Base-by-base conservation (phyloP, 371 early-diverging fungal genomes). In the Fennellomyces sp. region DNA sequence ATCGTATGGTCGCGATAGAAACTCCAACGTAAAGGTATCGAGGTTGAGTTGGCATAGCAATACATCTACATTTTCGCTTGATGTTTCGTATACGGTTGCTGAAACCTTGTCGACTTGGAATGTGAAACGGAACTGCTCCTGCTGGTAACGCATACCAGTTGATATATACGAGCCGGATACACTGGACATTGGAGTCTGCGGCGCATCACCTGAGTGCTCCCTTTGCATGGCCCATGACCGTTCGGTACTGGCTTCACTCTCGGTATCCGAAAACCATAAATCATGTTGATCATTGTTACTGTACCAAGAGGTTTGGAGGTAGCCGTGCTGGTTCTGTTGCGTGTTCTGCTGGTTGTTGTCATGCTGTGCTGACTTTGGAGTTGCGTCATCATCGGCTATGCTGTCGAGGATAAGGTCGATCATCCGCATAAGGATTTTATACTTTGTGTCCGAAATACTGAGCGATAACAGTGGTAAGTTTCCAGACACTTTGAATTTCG, bases 391-490 rank as follows among this genome's bases (percentile, higher is more conserved):
- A 12, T 70, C 70, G 5, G 73, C 50, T 35, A 62, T 66, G 58
- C 73, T 69, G 17, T 83, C 82, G 7, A 85, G 70, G 17, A 75
- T 51, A 8, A 85, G 68, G 56, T 94, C 92, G 26, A 93, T 70
- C 38, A 91, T 83, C 7, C 66, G 72, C 94, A 93, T 94, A 35
- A 93, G 65, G 4, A 83, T 81, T 61, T 86, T 88, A 84, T 94
- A 94, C 68, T 94, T 94, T 52, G 80, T 78, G 58, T 94, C 91
- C 0, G 94, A 93, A 23, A 95, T 68, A 61, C 87, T 91, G 47
- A 94, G 68, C 38, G 92, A 87, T 13, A 94, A 60, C 7, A 87
- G 63, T 0, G 94, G 93, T 31, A 95, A 60, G 10, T 84, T 78
- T 3, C 91, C 94, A 28, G 87, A 78, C 5, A 95, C 65, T 35